Evolutionary conservation across 2,329 filamentous ascomycete genomes (phyloP).

Genomic region (Phymatotrichopsis omnivora): DNA sequence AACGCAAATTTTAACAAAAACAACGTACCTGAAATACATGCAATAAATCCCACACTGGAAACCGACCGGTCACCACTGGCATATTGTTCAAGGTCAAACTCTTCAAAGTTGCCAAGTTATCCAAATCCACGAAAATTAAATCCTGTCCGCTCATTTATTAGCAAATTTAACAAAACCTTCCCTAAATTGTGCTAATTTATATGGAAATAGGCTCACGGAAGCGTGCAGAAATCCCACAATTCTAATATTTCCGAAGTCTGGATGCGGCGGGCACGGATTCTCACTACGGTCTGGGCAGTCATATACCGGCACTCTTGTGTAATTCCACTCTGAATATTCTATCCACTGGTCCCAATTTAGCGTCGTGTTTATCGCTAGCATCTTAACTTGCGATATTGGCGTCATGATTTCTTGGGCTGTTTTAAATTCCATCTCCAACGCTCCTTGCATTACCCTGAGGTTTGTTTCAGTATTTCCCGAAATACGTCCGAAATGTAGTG

Average conservation of each 20-base stretch:
- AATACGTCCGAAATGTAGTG: neutral
- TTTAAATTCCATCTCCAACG: conserved; percentile 20
- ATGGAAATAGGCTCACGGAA: conserved; percentile 9
- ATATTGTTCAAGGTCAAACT: conserved; percentile 16
- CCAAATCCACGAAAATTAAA: conserved; percentile 17
- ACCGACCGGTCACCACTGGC: conserved; percentile 15
- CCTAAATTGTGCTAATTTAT: too few species aligned
- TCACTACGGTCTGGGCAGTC: conserved; percentile 4
- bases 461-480: neutral
- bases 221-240: conserved; percentile 18
- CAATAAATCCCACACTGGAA: conserved; percentile 21
- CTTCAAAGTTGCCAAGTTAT: conserved; percentile 20
- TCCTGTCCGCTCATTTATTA: conserved; percentile 7
- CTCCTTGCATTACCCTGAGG: conserved; percentile 15
- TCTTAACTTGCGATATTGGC: conserved; percentile 18
- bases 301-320: conserved; percentile 20
- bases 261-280: conserved; percentile 9
- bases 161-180: neutral
- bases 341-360: conserved; percentile 18
- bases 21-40: conserved; percentile 16
- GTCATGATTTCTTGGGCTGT: conserved; percentile 20
- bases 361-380: conserved; percentile 17
- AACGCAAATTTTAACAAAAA: neutral
- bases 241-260: conserved; percentile 20
- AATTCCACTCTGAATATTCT: conserved; percentile 17